Evolutionary conservation across 208 protist genomes (phyloP).

Genomic region (Leishmania braziliensis): DNA sequence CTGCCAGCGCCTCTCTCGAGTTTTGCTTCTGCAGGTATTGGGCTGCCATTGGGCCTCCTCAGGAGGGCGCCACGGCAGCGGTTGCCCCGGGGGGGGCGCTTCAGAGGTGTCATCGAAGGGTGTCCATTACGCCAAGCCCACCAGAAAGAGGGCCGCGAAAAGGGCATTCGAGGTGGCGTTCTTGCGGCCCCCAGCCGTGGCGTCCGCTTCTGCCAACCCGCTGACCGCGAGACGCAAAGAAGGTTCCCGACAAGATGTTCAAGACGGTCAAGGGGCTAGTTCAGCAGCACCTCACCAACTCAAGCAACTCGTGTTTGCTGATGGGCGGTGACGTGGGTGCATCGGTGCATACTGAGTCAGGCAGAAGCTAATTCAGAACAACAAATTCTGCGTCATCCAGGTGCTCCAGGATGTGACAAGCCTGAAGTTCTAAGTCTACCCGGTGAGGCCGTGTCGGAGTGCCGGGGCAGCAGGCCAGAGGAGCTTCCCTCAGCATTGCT

Average conservation of each 20-base stretch:
- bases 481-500: constrained; percentile 24
- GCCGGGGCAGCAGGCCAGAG: constrained; percentile 52
- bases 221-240: constrained; percentile 24
- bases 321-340: constrained; percentile 51
- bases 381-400: constrained; percentile 91
- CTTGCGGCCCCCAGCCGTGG: background rate
- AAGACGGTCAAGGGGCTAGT: constrained; percentile 82
- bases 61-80: too few species aligned
- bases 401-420: constrained; percentile 62
- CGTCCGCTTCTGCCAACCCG: constrained; percentile 1
- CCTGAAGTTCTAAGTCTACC: constrained; percentile 57
- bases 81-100: too few species aligned
- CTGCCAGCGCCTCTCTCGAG: too few species aligned
- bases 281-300: constrained; percentile 53
- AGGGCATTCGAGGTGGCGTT: too few species aligned
- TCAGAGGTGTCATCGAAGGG: too few species aligned
- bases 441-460: constrained; percentile 84
- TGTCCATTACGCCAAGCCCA: too few species aligned
- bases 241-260: constrained; percentile 7
- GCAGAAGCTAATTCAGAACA: constrained; percentile 75
- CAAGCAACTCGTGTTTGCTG: constrained; percentile 56
- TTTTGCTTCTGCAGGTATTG: too few species aligned
- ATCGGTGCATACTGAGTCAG: constrained; percentile 86
- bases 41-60: too few species aligned
- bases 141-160: too few species aligned